phyloP scores from a whole-genome alignment of 2,329 filamentous ascomycete species.

The Aspergillus candidus region DNA sequence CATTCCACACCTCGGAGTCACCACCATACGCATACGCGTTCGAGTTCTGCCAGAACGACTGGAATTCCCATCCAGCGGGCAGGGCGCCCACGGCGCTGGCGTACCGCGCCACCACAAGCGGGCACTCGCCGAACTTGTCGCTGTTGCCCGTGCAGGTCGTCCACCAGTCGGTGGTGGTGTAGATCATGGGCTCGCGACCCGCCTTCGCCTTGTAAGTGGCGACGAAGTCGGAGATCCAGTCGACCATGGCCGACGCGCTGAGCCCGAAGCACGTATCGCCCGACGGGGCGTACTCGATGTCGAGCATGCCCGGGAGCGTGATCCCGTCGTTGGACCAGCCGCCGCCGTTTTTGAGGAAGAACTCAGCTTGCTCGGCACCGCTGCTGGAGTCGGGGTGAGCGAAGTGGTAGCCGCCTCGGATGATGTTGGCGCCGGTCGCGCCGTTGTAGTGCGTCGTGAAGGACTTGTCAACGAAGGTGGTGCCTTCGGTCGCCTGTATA shows the following conservation, averaged over 20 bases:
- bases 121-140: slow-evolving; percentile 42
- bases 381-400: slow-evolving; percentile 43
- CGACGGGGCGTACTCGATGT: slow-evolving; percentile 43
- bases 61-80: slow-evolving; percentile 40
- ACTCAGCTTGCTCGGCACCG: slow-evolving; percentile 45
- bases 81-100: slow-evolving; percentile 36
- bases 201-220: slow-evolving; percentile 45
- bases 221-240: slow-evolving; percentile 50
- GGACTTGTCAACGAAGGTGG: slow-evolving; percentile 36
- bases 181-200: slow-evolving; percentile 47
- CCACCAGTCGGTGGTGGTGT: slow-evolving; percentile 51
- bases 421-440: slow-evolving; percentile 48
- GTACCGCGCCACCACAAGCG: slow-evolving; percentile 46
- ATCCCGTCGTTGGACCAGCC: slow-evolving; percentile 49
- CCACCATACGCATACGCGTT: slow-evolving; percentile 15
- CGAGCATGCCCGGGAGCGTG: slow-evolving; percentile 53
- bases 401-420: slow-evolving; percentile 54
- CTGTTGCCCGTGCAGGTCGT: slow-evolving; percentile 44
- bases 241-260: slow-evolving; percentile 41
- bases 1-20: slow-evolving; percentile 17
- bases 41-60: slow-evolving; percentile 16
- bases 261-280: slow-evolving; percentile 42
- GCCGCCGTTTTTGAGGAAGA: slow-evolving; percentile 48
- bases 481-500: slow-evolving; percentile 47
- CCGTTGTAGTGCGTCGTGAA: slow-evolving; percentile 47